Evolutionary conservation across 805 yeast species (phyloP).

Genomic region (Saccharomycopsis amapae): DNA sequence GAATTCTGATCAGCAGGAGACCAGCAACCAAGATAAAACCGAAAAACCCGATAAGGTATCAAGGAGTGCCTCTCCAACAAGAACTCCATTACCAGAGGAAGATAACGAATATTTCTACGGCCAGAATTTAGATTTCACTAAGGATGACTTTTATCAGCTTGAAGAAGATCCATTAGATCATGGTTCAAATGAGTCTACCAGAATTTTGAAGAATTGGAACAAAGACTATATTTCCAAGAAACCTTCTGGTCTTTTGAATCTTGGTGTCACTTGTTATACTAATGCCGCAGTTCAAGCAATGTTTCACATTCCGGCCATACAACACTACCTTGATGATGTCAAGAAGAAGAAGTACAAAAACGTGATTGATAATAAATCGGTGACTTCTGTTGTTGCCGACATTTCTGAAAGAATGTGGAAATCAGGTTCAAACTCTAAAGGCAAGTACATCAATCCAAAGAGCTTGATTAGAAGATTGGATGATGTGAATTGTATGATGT

Average conservation of each 20-base stretch:
- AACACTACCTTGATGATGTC: constrained; percentile 71
- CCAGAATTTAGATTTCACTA: constrained; percentile 20
- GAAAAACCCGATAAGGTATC: not conserved
- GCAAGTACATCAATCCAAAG: constrained; percentile 68
- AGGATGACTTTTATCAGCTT: constrained; percentile 44
- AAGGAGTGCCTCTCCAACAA: constrained; percentile 2
- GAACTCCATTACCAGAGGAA: not conserved
- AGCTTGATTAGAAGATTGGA: constrained; percentile 61
- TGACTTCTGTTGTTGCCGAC: constrained; percentile 60
- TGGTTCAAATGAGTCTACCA: constrained; percentile 53
- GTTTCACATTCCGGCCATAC: constrained; percentile 85
- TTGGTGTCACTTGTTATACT: constrained; percentile 95
- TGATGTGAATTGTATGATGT: constrained; percentile 93
- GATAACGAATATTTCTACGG: constrained; percentile 19
- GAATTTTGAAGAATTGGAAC: constrained; percentile 68
- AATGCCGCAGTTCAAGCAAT: constrained; percentile 90
- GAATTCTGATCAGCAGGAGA: not conserved
- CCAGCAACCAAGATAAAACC: not conserved
- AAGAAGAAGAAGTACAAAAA: constrained; percentile 38
- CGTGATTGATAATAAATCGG: constrained; percentile 47
- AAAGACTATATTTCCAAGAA: constrained; percentile 39
- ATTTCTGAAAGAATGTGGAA: constrained; percentile 64
- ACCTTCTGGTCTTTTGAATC: constrained; percentile 73
- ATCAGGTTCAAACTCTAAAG: not conserved
- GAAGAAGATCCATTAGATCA: constrained; percentile 52